Evolutionary conservation across 305 asterid genomes (phyloP).

Genomic region (Solanum hybrid): DNA sequence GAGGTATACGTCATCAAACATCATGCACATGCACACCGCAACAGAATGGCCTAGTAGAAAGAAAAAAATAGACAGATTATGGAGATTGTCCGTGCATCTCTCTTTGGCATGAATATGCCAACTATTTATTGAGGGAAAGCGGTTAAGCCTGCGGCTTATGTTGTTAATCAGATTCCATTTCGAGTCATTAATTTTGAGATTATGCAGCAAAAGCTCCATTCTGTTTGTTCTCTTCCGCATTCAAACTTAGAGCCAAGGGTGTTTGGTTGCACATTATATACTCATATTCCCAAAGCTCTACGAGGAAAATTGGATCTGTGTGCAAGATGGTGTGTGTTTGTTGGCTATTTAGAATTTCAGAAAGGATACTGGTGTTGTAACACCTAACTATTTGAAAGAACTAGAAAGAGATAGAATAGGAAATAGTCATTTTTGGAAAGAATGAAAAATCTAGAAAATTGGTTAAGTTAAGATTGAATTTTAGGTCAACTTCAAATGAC

Average conservation of each 20-base stretch:
- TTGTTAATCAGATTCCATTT: too few relatives aligned
- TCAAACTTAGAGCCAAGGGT: background rate
- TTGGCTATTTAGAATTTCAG: background rate
- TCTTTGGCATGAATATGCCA: background rate
- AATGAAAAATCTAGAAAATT: too few relatives aligned
- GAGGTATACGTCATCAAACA: background rate
- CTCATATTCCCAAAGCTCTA: background rate
- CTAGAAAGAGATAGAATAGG: too few relatives aligned
- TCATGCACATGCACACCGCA: background rate
- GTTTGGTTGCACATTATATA: background rate
- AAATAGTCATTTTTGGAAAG: too few relatives aligned
- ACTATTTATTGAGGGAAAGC: background rate
- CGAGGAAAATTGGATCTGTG: background rate
- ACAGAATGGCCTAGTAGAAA: background rate
- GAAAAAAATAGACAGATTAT: background rate
- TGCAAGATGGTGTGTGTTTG: background rate
- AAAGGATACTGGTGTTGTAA: background rate
- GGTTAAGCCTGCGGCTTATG: background rate
- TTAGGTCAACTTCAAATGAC: too few relatives aligned
- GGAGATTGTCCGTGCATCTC: background rate
- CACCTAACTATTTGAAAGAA: too few relatives aligned
- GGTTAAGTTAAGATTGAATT: too few relatives aligned
- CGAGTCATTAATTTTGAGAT: background rate
- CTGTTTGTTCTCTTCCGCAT: background rate
- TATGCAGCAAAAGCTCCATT: background rate